These are phyloP conservation scores for Candida dajiaensis DNA, from an alignment of 805 yeast species.

Conservation along the genomic window DNA sequence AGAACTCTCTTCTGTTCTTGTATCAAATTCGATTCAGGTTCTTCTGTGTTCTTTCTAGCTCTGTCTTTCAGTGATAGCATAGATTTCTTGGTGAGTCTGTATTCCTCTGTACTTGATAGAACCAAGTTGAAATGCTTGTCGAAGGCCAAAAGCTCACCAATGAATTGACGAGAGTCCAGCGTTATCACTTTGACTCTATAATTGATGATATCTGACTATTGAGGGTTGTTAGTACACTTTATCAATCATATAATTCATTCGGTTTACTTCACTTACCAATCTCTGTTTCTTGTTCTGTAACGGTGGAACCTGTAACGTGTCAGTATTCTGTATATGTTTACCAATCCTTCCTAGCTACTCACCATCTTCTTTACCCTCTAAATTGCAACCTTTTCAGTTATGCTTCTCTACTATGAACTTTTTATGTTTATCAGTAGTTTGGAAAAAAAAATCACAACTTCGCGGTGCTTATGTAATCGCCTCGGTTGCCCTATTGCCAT, in stretches of 20 bases:
- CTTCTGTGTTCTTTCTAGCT: slow-evolving; percentile 27
- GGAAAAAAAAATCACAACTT: background rate
- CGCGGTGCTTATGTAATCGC: background rate
- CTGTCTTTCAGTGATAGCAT: slow-evolving; percentile 29
- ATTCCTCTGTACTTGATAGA: slow-evolving; percentile 78
- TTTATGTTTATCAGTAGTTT: background rate
- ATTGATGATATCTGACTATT: slow-evolving; percentile 55
- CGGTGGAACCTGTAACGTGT: slow-evolving; percentile 13
- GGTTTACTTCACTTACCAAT: slow-evolving; percentile 28
- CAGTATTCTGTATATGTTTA: slow-evolving; percentile 2
- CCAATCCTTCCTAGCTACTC: background rate
- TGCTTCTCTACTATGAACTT: background rate
- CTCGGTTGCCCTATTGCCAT: too few species aligned
- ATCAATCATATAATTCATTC: background rate
- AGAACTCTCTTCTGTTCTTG: slow-evolving; percentile 67
- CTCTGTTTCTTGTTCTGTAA: slow-evolving; percentile 36
- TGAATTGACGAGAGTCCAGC: slow-evolving; percentile 68
- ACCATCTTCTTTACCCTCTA: slow-evolving; percentile 5
- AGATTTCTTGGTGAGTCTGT: slow-evolving; percentile 64
- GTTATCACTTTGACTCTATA: slow-evolving; percentile 69
- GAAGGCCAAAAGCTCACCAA: slow-evolving; percentile 81
- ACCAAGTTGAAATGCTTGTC: slow-evolving; percentile 89
- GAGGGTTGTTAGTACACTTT: slow-evolving; percentile 1
- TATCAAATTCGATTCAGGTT: slow-evolving; percentile 29
- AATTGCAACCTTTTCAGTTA: background rate